Conservation (phyloP, 306 rosid genomes). For the Sicyos edulis region DNA sequence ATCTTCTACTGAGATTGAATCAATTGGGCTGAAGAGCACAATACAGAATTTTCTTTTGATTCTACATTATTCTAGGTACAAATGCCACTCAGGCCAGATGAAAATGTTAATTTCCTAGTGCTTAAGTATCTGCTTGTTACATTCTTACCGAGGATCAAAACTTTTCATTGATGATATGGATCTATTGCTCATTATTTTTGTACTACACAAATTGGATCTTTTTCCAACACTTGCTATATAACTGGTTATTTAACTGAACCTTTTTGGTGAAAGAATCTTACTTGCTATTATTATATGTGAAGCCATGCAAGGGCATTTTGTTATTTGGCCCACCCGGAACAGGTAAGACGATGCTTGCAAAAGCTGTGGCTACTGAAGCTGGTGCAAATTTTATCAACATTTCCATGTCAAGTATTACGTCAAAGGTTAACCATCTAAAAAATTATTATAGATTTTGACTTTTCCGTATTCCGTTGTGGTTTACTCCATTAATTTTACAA, state of each 20-base stretch:
- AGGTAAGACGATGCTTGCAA: conserved; percentile 99
- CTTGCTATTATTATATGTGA: conserved; percentile 23
- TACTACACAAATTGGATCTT: not conserved
- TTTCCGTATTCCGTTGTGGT: not conserved
- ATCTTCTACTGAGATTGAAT: not conserved
- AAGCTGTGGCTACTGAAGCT: conserved; percentile 99
- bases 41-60: not conserved
- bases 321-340: conserved; percentile 99
- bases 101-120: not conserved
- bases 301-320: conserved; percentile 99
- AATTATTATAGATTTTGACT: not conserved
- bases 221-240: not conserved
- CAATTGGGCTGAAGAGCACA: conserved; percentile 5
- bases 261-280: conserved; percentile 9
- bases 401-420: conserved; percentile 99
- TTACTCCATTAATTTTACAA: not conserved
- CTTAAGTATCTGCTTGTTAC: not conserved
- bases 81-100: conserved; percentile 1
- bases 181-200: not conserved
- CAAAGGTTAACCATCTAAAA: conserved; percentile 53
- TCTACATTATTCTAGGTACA: not conserved
- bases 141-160: no score
- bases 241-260: not conserved
- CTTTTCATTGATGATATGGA: no score
- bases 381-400: conserved; percentile 99